These are phyloP conservation scores for Pythium brachiatum DNA, from an alignment of 352 stramenopile species.

Conservation along the genomic window DNA sequence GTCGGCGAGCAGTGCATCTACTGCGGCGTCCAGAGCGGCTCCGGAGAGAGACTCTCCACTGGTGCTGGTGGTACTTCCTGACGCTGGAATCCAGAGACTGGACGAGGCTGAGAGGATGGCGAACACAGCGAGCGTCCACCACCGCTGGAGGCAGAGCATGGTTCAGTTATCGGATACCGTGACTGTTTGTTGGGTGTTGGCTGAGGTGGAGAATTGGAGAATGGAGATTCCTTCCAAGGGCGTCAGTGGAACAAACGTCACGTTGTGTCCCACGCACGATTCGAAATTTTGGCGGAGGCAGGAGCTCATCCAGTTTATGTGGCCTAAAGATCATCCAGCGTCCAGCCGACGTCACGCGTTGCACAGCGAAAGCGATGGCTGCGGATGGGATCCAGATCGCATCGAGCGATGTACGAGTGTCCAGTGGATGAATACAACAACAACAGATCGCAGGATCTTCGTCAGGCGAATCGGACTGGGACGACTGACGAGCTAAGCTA, in stretches of 20 bases:
- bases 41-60: not conserved
- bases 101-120: not conserved
- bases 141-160: not conserved
- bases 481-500: no score
- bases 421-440: no score
- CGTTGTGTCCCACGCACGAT: not conserved
- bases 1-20: not conserved
- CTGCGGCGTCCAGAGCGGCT: conserved; percentile 2
- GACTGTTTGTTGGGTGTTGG: not conserved
- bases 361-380: no score
- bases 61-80: not conserved
- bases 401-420: no score
- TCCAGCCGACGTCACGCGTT: no score
- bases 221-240: no score
- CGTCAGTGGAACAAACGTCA: no score
- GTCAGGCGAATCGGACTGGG: no score
- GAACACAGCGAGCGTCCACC: not conserved
- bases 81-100: not conserved
- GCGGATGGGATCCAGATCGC: no score
- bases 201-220: no score
- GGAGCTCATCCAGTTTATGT: not conserved
- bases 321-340: not conserved
- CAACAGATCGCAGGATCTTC: no score
- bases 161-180: no score
- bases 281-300: conserved; percentile 1